Conservation (phyloP, 768 basidiomycete species). For the Boletus pseudo-olivaceus region DNA sequence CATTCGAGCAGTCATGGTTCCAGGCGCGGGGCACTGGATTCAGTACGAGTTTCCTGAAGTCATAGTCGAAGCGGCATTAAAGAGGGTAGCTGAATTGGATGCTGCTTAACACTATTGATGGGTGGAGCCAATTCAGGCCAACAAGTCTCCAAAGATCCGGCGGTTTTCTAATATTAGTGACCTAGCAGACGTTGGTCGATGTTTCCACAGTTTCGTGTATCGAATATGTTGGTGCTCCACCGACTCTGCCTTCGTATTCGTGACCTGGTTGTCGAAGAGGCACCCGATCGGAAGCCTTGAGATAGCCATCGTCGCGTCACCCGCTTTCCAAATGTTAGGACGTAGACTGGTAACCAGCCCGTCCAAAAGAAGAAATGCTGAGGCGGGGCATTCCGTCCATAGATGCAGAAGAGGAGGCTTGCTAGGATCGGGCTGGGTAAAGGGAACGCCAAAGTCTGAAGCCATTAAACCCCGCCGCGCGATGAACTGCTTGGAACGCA, state of each 20-base stretch:
- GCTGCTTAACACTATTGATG: neutral
- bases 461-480: too few species aligned
- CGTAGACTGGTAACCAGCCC: too few species aligned
- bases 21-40: constrained; percentile 23
- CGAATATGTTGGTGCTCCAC: neutral
- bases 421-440: too few species aligned
- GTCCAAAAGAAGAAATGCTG: too few species aligned
- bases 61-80: constrained; percentile 16
- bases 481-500: too few species aligned
- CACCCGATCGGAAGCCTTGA: neutral
- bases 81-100: constrained; percentile 11
- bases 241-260: neutral
- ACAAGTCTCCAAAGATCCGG: neutral
- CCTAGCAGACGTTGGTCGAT: too few species aligned
- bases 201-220: neutral
- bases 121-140: neutral
- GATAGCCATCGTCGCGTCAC: neutral
- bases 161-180: neutral
- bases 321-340: too few species aligned
- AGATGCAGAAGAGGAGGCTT: too few species aligned
- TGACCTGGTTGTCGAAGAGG: neutral
- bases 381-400: too few species aligned
- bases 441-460: too few species aligned
- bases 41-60: constrained; percentile 25
- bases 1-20: constrained; percentile 7